A percentile compares a stretch with the other conserved stretches of the same genome.
phyloP scores from a whole-genome alignment of 345 rosid species.

The Erucastrum elatum region DNA sequence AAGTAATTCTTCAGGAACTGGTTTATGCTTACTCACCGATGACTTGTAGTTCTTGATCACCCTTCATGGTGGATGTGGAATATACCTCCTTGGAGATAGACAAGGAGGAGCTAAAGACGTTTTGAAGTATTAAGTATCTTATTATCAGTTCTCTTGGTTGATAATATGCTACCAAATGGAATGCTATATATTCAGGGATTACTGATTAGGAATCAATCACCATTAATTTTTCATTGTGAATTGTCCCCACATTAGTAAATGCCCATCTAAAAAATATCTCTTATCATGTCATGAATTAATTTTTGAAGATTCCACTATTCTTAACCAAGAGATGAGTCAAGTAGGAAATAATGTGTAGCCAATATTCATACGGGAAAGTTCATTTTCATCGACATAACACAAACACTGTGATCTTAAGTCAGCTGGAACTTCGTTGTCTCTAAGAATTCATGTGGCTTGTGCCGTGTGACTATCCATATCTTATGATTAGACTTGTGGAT shows the following conservation, averaged over 20 bases:
- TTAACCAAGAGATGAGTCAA: conserved; percentile 17
- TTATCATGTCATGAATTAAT: not conserved
- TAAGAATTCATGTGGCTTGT: not conserved
- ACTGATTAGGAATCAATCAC: conserved; percentile 7
- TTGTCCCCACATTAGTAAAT: conserved; percentile 25
- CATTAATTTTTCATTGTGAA: not conserved
- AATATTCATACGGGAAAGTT: not conserved
- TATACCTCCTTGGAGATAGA: conserved; percentile 9
- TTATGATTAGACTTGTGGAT: conserved; percentile 17
- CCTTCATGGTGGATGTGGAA: conserved; percentile 32
- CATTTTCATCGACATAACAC: not conserved
- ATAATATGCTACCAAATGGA: conserved; percentile 9
- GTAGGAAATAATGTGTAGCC: not conserved
- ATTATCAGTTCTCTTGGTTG: conserved; percentile 3
- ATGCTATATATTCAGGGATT: not conserved
- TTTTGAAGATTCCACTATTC: conserved; percentile 8
- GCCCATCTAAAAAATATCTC: conserved; percentile 4
- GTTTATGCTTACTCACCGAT: conserved; percentile 32
- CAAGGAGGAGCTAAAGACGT: conserved; percentile 10
- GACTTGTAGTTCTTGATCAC: conserved; percentile 38
- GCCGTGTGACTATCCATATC: conserved; percentile 15
- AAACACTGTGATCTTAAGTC: not conserved
- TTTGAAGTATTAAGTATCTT: conserved; percentile 7
- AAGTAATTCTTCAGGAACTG: not conserved
- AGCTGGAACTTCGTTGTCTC: not conserved